Conservation (phyloP, 1,284 basidiomycete genomes). For the Cutaneotrichosporon sp. region DNA sequence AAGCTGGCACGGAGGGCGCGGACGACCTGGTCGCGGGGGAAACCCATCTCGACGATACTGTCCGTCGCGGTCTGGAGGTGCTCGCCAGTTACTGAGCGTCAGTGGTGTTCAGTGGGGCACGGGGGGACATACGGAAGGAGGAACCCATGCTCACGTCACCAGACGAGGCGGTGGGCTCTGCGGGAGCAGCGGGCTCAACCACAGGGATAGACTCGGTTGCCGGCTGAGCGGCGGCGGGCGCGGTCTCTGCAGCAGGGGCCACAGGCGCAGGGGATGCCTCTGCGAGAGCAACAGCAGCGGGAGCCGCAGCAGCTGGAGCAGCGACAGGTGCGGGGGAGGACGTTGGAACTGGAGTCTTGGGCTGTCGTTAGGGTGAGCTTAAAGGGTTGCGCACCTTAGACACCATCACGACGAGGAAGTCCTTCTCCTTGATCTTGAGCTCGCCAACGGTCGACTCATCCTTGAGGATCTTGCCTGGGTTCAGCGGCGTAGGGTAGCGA, state of each 20-base stretch:
- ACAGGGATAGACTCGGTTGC: constrained; percentile 45
- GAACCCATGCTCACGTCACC: constrained; percentile 27
- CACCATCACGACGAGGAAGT: constrained; percentile 98
- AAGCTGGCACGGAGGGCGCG: constrained; percentile 88
- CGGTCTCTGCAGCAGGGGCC: constrained; percentile 36
- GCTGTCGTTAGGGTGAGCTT: constrained; percentile 25
- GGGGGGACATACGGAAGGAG: constrained; percentile 42
- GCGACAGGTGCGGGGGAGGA: constrained; percentile 48
- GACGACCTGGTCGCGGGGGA: constrained; percentile 78
- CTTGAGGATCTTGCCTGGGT: constrained; percentile 80
- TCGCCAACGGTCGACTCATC: constrained; percentile 86
- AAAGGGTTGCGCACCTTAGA: constrained; percentile 63
- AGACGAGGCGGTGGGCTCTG: constrained; percentile 24
- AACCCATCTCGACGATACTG: constrained; percentile 94
- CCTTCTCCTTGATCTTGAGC: constrained; percentile 95
- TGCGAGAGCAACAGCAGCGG: constrained; percentile 43
- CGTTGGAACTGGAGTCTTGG: constrained; percentile 51
- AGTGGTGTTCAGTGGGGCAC: background rate
- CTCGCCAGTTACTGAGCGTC: constrained; percentile 62
- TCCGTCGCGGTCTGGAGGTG: constrained; percentile 72
- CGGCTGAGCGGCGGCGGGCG: constrained; percentile 29
- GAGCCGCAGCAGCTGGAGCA: constrained; percentile 37
- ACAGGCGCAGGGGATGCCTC: constrained; percentile 29
- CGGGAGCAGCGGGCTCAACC: constrained; percentile 29
- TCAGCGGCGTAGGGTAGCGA: constrained; percentile 5